These are phyloP conservation scores for Coniosporium uncinatum DNA, from an alignment of 2,329 filamentous ascomycete genomes.

Conservation along the genomic window DNA sequence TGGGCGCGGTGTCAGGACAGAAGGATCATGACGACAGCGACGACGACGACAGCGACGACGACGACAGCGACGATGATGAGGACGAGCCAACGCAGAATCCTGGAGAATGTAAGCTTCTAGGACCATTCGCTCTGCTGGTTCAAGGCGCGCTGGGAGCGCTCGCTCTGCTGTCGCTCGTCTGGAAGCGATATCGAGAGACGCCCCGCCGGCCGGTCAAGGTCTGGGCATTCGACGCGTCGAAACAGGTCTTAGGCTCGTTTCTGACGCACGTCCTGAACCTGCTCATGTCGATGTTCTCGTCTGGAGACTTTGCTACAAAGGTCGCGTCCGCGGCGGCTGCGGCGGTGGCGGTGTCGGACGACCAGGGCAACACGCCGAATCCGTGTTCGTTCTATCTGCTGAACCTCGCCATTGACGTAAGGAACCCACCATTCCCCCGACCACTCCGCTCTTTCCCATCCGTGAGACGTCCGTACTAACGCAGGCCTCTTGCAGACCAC, in stretches of 20 bases:
- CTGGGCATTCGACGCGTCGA: constrained; percentile 97
- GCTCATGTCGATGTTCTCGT: constrained; percentile 94
- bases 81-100: too few species aligned
- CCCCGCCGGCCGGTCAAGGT: constrained; percentile 92
- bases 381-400: constrained; percentile 96
- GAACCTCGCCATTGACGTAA: constrained; percentile 92
- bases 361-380: constrained; percentile 61
- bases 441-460: too few species aligned
- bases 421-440: constrained; percentile 26
- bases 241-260: constrained; percentile 93
- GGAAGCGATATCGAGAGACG: constrained; percentile 87
- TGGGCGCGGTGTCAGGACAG: not conserved
- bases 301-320: constrained; percentile 71
- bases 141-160: constrained; percentile 82
- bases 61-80: not conserved
- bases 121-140: constrained; percentile 85
- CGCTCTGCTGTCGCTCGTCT: constrained; percentile 82
- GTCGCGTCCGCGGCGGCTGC: not conserved
- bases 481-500: constrained; percentile 74
- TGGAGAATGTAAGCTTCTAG: constrained; percentile 79
- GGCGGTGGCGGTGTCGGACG: constrained; percentile 12
- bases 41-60: constrained; percentile 45
- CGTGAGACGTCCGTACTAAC: too few species aligned
- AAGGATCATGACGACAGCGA: constrained; percentile 11
- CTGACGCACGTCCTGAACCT: constrained; percentile 91